phyloP scores from a whole-genome alignment of 257 asterid genomes.

The Lantana camara region DNA sequence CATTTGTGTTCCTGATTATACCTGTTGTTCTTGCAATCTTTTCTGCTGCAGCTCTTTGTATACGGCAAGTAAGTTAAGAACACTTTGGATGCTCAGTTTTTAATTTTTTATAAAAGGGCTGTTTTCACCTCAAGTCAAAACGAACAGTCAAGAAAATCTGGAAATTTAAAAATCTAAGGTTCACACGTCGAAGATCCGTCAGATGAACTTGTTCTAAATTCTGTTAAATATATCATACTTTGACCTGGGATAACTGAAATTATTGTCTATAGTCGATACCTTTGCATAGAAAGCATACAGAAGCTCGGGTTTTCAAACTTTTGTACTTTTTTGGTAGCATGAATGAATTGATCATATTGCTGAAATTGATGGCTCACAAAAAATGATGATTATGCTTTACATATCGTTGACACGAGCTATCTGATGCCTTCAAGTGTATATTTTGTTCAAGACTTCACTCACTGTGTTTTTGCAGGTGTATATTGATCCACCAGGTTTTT shows the following conservation, averaged over 20 bases:
- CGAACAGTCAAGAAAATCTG: not conserved
- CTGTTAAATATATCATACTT: not conserved
- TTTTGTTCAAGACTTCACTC: constrained; percentile 14
- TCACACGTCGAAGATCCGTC: not conserved
- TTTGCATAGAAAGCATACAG: not conserved
- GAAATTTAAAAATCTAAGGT: not conserved
- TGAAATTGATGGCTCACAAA: not conserved
- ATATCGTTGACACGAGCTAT: not conserved
- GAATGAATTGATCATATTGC: not conserved
- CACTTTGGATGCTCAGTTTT: constrained; percentile 7
- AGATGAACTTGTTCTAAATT: not conserved
- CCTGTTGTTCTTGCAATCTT: constrained; percentile 54
- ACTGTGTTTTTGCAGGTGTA: constrained; percentile 49
- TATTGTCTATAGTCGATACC: not conserved
- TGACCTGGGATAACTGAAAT: not conserved
- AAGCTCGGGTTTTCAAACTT: constrained; percentile 4
- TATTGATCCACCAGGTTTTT: constrained; percentile 68
- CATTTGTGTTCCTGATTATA: constrained; percentile 55
- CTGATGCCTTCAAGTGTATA: not conserved
- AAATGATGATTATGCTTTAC: not conserved
- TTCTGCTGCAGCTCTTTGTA: constrained; percentile 58
- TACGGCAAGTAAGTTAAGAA: constrained; percentile 70
- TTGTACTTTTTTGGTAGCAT: not conserved
- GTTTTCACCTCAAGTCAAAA: not conserved
- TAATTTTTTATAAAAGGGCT: not conserved